These are phyloP conservation scores for Cyclotella choctawhatcheeana DNA, from an alignment of 108 stramenopile genomes.

Conservation along the genomic window DNA sequence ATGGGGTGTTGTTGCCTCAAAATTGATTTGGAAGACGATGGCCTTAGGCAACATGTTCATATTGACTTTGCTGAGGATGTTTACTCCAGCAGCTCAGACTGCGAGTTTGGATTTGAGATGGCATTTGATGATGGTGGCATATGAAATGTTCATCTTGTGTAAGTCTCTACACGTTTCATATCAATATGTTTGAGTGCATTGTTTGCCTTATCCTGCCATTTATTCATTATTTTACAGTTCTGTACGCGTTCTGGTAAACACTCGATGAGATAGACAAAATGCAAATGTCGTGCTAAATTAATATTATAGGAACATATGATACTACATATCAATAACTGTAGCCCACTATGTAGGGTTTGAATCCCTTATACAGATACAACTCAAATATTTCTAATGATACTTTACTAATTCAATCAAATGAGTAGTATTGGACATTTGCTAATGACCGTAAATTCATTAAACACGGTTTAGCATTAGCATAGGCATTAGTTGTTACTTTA, in stretches of 20 bases:
- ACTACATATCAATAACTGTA: too few species aligned
- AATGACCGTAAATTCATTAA: too few species aligned
- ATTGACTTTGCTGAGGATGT: slow-evolving; percentile 74
- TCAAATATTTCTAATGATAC: too few species aligned
- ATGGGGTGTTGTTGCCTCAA: slow-evolving; percentile 65
- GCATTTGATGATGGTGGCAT: slow-evolving; percentile 85
- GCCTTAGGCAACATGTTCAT: slow-evolving; percentile 63
- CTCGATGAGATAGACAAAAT: too few species aligned
- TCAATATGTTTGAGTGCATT: neutral
- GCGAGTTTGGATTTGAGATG: slow-evolving; percentile 89
- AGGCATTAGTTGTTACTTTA: too few species aligned
- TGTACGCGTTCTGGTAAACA: slow-evolving; percentile 47
- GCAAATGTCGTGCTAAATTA: too few species aligned
- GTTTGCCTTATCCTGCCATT: slow-evolving; percentile 6
- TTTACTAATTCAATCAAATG: too few species aligned
- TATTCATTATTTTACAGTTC: slow-evolving; percentile 9
- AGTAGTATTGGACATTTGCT: too few species aligned
- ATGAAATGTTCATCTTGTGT: slow-evolving; percentile 86
- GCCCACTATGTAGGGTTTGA: too few species aligned
- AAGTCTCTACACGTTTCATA: slow-evolving; percentile 18
- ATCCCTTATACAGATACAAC: too few species aligned
- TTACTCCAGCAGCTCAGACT: slow-evolving; percentile 66
- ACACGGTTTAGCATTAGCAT: too few species aligned
- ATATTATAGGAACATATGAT: too few species aligned
- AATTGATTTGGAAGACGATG: slow-evolving; percentile 85